phyloP scores from a whole-genome alignment of 352 stramenopile genomes.

The Phytophthora ramorum region DNA sequence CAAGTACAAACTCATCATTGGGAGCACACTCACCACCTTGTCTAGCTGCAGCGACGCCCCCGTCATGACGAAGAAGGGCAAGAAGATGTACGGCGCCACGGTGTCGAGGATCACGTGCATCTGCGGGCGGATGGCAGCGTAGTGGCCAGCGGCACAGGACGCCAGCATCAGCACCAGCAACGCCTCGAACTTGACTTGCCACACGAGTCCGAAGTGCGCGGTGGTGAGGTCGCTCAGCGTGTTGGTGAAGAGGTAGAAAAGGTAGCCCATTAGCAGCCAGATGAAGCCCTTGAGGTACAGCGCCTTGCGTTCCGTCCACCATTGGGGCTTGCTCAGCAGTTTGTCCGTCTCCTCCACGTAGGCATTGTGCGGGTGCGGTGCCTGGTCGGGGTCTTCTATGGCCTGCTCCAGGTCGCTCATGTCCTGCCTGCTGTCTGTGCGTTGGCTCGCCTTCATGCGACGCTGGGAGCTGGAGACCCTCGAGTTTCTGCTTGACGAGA shows the following conservation, averaged over 20 bases:
- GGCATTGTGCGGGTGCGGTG: constrained; percentile 58
- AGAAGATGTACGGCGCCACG: constrained; percentile 69
- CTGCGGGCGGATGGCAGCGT: constrained; percentile 60
- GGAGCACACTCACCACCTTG: constrained; percentile 62
- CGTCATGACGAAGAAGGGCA: constrained; percentile 82
- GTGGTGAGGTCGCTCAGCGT: constrained; percentile 62
- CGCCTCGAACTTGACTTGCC: constrained; percentile 76
- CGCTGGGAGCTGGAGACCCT: constrained; percentile 15
- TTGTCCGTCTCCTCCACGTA: constrained; percentile 53
- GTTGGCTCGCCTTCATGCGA: constrained; percentile 21
- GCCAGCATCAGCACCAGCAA: constrained; percentile 70
- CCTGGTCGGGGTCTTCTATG: constrained; percentile 36
- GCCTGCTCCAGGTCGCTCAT: constrained; percentile 35
- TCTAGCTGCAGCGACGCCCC: constrained; percentile 68
- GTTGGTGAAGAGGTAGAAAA: constrained; percentile 69
- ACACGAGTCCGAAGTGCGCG: constrained; percentile 55
- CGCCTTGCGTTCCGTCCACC: constrained; percentile 40
- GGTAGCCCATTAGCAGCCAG: constrained; percentile 64
- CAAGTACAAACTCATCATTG: constrained; percentile 71
- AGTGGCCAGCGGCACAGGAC: constrained; percentile 66
- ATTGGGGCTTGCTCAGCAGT: constrained; percentile 15
- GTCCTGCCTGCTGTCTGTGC: constrained; percentile 24
- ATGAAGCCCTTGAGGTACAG: constrained; percentile 70
- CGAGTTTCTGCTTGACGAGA: constrained; percentile 9
- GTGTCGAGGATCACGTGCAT: constrained; percentile 80